phyloP scores from a whole-genome alignment of 208 protist species.

The Trypanosoma cruzi region DNA sequence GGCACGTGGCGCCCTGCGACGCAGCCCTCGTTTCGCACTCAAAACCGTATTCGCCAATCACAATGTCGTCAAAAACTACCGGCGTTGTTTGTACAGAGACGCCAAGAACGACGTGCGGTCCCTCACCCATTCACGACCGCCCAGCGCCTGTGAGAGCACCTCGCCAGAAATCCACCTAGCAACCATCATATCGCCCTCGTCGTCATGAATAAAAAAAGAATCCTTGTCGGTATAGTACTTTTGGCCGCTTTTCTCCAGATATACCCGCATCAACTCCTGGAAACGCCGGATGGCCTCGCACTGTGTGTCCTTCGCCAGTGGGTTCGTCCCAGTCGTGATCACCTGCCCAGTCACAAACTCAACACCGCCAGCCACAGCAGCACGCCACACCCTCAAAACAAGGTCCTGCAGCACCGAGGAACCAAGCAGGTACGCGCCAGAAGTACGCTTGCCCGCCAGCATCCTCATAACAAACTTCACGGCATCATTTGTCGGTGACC shows the following conservation, averaged over 20 bases:
- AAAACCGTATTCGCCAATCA: constrained; percentile 33
- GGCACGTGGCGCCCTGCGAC: constrained; percentile 7
- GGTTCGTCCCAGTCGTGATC: constrained; percentile 29
- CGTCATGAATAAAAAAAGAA: no score
- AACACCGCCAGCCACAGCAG: neutral
- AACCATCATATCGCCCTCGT: constrained; percentile 28
- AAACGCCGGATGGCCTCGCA: constrained; percentile 28
- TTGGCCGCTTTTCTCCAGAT: neutral
- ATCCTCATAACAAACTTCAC: no score
- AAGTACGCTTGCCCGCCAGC: no score
- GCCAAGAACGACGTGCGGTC: constrained; percentile 12
- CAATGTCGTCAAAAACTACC: constrained; percentile 29
- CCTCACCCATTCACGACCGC: constrained; percentile 6
- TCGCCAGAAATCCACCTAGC: constrained; percentile 28
- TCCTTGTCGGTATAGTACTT: constrained; percentile 1
- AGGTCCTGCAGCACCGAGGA: neutral
- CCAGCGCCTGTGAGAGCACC: constrained; percentile 1
- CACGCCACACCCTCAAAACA: neutral
- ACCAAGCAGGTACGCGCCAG: neutral
- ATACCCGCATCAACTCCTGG: constrained; percentile 17
- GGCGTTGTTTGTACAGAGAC: constrained; percentile 29
- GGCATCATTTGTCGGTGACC: no score
- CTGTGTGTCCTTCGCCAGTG: constrained; percentile 21
- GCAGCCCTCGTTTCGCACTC: neutral
- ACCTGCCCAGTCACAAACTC: no score